Evolutionary conservation across 1,139 yeast genomes (phyloP).

Genomic region (Arxiozyma heterogenica): DNA sequence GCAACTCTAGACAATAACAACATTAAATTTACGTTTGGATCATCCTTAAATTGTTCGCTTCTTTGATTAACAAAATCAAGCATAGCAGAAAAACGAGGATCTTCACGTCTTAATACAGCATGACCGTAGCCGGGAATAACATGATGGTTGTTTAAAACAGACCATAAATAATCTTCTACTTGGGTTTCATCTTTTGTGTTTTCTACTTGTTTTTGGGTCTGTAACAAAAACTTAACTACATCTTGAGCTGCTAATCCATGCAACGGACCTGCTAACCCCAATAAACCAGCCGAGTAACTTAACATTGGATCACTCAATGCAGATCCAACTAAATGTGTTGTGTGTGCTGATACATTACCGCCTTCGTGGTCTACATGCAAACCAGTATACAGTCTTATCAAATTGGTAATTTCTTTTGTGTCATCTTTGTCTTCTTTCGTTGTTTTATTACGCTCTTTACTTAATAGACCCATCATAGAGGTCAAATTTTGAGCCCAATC

Average conservation of each 20-base stretch:
- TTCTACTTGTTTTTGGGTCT: slow-evolving; percentile 40
- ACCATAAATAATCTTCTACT: slow-evolving; percentile 86
- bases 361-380: slow-evolving; percentile 98
- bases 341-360: slow-evolving; percentile 96
- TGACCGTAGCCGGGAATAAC: slow-evolving; percentile 98
- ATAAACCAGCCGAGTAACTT: slow-evolving; percentile 88
- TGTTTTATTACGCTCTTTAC: background rate
- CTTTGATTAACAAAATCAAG: slow-evolving; percentile 30
- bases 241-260: slow-evolving; percentile 99
- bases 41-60: slow-evolving; percentile 27
- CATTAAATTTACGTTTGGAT: slow-evolving; percentile 30
- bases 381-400: slow-evolving; percentile 87
- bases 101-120: slow-evolving; percentile 93
- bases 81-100: slow-evolving; percentile 49
- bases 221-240: slow-evolving; percentile 86
- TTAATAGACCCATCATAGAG: slow-evolving; percentile 1
- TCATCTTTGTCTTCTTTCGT: background rate
- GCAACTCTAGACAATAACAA: slow-evolving; percentile 37
- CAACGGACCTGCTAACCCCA: slow-evolving; percentile 96
- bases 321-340: slow-evolving; percentile 94
- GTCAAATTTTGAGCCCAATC: slow-evolving; percentile 44
- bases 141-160: slow-evolving; percentile 80
- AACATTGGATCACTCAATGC: slow-evolving; percentile 91
- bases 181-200: slow-evolving; percentile 61
- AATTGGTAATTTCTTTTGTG: slow-evolving; percentile 55